phyloP scores from a whole-genome alignment of 106 monocot genomes.

The Dioscorea dumetorum region DNA sequence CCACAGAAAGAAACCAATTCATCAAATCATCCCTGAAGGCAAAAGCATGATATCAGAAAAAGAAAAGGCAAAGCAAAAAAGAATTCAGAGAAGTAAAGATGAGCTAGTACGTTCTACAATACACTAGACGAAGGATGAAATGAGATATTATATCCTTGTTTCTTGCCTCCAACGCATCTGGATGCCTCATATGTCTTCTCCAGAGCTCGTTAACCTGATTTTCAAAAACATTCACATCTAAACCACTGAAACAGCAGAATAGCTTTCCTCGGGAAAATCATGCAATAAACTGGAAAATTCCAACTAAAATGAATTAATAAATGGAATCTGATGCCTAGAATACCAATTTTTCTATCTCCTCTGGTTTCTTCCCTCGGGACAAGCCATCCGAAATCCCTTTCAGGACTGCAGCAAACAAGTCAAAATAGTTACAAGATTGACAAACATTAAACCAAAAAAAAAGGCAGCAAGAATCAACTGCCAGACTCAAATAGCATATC shows the following conservation, averaged over 20 bases:
- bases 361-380: slow-evolving; percentile 74
- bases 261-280: background rate
- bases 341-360: slow-evolving; percentile 95
- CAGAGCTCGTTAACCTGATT: slow-evolving; percentile 60
- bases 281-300: background rate
- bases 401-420: slow-evolving; percentile 41
- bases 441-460: too few species aligned
- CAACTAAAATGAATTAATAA: background rate
- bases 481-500: too few species aligned
- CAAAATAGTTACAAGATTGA: background rate
- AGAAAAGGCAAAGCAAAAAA: background rate
- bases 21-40: slow-evolving; percentile 66
- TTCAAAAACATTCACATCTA: too few species aligned
- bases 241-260: too few species aligned
- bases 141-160: slow-evolving; percentile 92
- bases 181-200: slow-evolving; percentile 69
- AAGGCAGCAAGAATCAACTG: too few species aligned
- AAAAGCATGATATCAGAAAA: background rate
- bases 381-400: slow-evolving; percentile 86
- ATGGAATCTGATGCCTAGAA: background rate
- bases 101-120: slow-evolving; percentile 65
- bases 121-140: slow-evolving; percentile 91
- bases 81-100: background rate
- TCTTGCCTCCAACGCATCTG: slow-evolving; percentile 36
- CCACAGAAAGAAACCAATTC: slow-evolving; percentile 92